Evolutionary conservation across 208 protist genomes (phyloP).

Genomic region (Leishmania tarentolae): DNA sequence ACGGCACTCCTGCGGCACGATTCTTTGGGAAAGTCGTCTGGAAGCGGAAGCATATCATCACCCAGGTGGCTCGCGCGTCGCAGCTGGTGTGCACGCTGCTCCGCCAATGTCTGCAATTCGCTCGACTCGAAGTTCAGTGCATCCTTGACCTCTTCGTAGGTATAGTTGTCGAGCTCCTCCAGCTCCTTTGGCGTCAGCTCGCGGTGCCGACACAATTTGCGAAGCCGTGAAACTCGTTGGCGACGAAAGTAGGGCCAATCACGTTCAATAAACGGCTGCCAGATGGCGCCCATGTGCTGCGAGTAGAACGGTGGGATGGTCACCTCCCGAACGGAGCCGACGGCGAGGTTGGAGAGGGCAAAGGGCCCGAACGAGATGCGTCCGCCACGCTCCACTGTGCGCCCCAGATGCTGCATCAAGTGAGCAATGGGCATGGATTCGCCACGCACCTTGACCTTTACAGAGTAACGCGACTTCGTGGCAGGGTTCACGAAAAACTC

Average conservation of each 20-base stretch:
- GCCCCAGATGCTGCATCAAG: conserved; percentile 84
- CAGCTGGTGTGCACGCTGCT: conserved; percentile 32
- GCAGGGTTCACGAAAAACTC: conserved; percentile 88
- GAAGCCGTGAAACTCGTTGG: conserved; percentile 69
- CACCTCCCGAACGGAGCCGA: conserved; percentile 86
- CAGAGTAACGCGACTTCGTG: conserved; percentile 74
- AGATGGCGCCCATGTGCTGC: conserved; percentile 60
- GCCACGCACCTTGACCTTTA: conserved; percentile 85
- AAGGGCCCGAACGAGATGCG: conserved; percentile 89
- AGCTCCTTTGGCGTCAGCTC: conserved; percentile 78
- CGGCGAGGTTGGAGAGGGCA: conserved; percentile 66
- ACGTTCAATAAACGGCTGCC: conserved; percentile 87
- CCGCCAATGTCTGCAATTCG: conserved; percentile 54
- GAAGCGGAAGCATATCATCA: conserved; percentile 32
- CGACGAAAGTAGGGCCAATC: conserved; percentile 90
- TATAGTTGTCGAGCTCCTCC: conserved; percentile 89
- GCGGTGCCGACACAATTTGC: conserved; percentile 62
- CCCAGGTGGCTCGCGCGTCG: conserved; percentile 26
- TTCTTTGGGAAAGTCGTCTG: conserved; percentile 31
- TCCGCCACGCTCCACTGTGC: conserved; percentile 77
- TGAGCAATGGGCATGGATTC: conserved; percentile 77
- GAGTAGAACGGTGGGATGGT: conserved; percentile 83
- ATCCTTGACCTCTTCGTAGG: conserved; percentile 84
- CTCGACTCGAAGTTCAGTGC: conserved; percentile 70
- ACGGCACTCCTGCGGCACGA: background rate